Conservation (phyloP, 495 filamentous ascomycete species). For the Daldinia grandis region DNA sequence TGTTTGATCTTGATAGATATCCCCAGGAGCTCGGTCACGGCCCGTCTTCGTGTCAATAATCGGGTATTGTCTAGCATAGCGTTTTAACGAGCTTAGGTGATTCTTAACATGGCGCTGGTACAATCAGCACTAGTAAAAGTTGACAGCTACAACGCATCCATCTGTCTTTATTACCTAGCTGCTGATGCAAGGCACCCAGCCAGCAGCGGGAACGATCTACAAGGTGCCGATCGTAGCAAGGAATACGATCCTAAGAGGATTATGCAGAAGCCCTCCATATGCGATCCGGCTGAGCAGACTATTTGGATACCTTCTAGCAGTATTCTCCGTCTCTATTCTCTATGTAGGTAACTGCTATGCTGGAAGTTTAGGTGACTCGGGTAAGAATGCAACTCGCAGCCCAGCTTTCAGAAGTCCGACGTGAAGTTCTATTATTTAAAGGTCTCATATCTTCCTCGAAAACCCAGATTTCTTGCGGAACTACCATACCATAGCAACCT, state of each 20-base stretch:
- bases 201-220: conserved; percentile 26
- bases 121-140: background rate
- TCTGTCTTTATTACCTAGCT: background rate
- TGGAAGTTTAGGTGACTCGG: conserved; percentile 16
- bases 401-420: background rate
- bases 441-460: background rate
- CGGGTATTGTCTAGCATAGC: background rate
- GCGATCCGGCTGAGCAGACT: background rate
- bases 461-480: background rate
- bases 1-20: background rate
- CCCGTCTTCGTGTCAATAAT: background rate
- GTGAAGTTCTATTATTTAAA: conserved; percentile 11
- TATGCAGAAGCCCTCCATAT: conserved; percentile 4
- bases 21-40: background rate
- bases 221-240: conserved; percentile 15
- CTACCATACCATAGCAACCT: background rate
- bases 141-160: no score
- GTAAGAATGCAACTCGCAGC: conserved; percentile 7
- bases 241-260: conserved; percentile 12
- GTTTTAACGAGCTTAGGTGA: background rate
- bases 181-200: conserved; percentile 17
- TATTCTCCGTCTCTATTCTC: background rate
- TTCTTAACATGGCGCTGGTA: background rate
- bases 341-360: background rate
- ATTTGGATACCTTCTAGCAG: background rate